These are phyloP conservation scores for Silene latifolia DNA, from an alignment of 148 eudicot genomes.

Conservation along the genomic window DNA sequence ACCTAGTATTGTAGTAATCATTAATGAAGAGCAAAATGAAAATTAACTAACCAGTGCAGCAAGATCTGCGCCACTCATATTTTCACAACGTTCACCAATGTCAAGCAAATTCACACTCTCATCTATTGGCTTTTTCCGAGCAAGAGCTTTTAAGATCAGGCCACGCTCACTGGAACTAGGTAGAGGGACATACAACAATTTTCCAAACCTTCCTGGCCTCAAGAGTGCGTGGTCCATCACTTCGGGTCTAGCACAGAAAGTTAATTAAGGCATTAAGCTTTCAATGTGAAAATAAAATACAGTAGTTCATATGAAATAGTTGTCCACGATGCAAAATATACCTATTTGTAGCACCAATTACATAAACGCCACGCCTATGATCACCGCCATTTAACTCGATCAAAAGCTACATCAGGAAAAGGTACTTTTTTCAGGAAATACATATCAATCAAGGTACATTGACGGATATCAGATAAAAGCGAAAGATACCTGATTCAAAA, in stretches of 20 bases:
- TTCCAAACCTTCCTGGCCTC: constrained; percentile 83
- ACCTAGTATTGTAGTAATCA: background rate
- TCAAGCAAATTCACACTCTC: constrained; percentile 61
- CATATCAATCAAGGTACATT: background rate
- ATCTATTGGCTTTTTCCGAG: constrained; percentile 62
- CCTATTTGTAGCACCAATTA: constrained; percentile 97
- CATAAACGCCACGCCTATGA: constrained; percentile 66
- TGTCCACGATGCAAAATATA: constrained; percentile 12
- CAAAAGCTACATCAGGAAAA: constrained; percentile 51
- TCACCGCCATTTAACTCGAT: constrained; percentile 81
- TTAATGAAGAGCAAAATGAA: background rate
- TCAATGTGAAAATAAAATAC: background rate
- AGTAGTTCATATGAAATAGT: background rate
- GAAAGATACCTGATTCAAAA: constrained; percentile 64
- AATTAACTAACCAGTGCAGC: constrained; percentile 54
- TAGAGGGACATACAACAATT: constrained; percentile 60
- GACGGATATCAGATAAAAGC: background rate
- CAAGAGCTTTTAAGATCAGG: constrained; percentile 65
- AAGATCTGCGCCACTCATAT: constrained; percentile 89
- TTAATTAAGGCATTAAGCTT: background rate
- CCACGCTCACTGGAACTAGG: constrained; percentile 71
- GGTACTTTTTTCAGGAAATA: constrained; percentile 15
- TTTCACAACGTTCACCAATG: constrained; percentile 53
- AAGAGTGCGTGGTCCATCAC: constrained; percentile 71
- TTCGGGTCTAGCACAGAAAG: constrained; percentile 53